phyloP scores from a whole-genome alignment of 768 basidiomycete species.

The Lentinula guzmanii region DNA sequence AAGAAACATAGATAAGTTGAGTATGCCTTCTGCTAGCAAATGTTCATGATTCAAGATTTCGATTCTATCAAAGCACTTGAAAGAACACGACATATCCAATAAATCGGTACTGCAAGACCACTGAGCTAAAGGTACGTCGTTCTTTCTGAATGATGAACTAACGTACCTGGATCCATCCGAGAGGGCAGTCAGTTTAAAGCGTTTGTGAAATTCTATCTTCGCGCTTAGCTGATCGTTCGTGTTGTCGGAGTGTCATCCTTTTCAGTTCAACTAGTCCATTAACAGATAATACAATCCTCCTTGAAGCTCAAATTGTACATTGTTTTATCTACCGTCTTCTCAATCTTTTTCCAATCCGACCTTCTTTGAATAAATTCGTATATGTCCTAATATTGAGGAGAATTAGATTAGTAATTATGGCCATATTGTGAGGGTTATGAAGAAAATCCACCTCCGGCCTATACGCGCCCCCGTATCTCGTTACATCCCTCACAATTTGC shows the following conservation, averaged over 20 bases:
- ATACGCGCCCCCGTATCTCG: slow-evolving; percentile 92
- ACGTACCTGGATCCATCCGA: too few relatives aligned
- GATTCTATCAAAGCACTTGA: too few relatives aligned
- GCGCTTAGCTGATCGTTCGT: too few relatives aligned
- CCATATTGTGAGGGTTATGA: background rate
- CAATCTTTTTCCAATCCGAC: slow-evolving; percentile 98
- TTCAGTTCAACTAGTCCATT: background rate
- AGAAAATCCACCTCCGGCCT: slow-evolving; percentile 69
- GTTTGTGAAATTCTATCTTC: too few relatives aligned
- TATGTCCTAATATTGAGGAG: slow-evolving; percentile 50
- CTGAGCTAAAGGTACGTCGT: too few relatives aligned
- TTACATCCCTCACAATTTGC: slow-evolving; percentile 92
- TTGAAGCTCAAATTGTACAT: slow-evolving; percentile 93
- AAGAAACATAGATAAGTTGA: background rate
- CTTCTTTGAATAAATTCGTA: slow-evolving; percentile 95
- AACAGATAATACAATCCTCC: slow-evolving; percentile 74
- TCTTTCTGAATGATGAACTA: too few relatives aligned
- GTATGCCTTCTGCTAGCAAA: too few relatives aligned
- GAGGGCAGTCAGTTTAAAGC: too few relatives aligned
- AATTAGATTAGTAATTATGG: background rate
- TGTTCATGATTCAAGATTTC: too few relatives aligned
- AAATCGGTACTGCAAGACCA: too few relatives aligned
- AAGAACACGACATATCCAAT: too few relatives aligned
- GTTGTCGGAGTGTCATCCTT: background rate
- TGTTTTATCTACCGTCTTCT: slow-evolving; percentile 91